Evolutionary conservation across 108 stramenopile species (phyloP).

Genomic region (Skeletonema grethae): DNA sequence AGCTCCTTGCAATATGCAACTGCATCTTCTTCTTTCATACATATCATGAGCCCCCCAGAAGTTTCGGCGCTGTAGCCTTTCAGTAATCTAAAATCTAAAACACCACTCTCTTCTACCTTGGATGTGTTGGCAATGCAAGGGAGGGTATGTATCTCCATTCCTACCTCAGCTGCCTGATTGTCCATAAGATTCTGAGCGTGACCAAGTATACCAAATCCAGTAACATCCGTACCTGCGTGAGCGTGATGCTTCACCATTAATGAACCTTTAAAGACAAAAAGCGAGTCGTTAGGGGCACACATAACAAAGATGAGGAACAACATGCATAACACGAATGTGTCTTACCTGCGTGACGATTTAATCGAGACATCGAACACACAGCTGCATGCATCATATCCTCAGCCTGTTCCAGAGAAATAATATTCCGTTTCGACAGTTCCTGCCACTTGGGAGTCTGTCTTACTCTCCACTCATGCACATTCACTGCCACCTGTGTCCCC

Average conservation of each 20-base stretch:
- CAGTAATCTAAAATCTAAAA: constrained; percentile 73
- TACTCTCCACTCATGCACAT: constrained; percentile 83
- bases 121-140: constrained; percentile 69
- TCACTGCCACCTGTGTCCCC: constrained; percentile 88
- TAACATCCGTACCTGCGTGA: constrained; percentile 83
- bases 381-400: constrained; percentile 86
- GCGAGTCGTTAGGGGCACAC: not conserved
- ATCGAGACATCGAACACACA: constrained; percentile 75
- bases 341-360: constrained; percentile 60
- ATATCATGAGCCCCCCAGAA: constrained; percentile 82
- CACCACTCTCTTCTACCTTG: constrained; percentile 59
- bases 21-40: constrained; percentile 67
- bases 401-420: constrained; percentile 35
- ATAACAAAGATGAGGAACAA: not conserved
- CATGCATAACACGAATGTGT: not conserved
- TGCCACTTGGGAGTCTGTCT: constrained; percentile 31
- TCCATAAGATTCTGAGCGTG: constrained; percentile 87
- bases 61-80: constrained; percentile 85
- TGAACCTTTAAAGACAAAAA: not conserved
- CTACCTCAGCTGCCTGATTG: constrained; percentile 68
- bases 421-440: constrained; percentile 24
- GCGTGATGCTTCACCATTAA: constrained; percentile 63
- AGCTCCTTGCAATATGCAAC: constrained; percentile 62
- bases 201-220: constrained; percentile 85
- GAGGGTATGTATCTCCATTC: constrained; percentile 77